Percentiles rank a stretch among this genome's conserved stretches.
Conservation (phyloP, 2,329 filamentous ascomycete species). For the Fusarium transvaalense region DNA sequence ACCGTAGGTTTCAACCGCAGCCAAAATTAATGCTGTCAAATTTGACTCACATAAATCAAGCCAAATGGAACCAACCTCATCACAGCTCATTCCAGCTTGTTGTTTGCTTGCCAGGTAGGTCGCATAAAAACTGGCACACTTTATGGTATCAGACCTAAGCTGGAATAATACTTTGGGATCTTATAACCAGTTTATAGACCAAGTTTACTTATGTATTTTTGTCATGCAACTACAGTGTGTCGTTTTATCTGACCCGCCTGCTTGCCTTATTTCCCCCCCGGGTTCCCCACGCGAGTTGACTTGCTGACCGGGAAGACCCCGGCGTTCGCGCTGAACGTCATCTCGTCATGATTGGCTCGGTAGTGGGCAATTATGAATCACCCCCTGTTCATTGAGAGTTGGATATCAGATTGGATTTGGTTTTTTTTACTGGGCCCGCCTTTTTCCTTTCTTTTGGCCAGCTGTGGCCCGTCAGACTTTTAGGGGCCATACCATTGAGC, state of each 20-base stretch:
- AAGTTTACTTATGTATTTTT: no score
- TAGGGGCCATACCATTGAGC: slow-evolving; percentile 39
- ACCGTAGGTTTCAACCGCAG: background rate
- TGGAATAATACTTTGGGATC: no score
- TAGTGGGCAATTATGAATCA: slow-evolving; percentile 42
- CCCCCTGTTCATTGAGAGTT: slow-evolving; percentile 51
- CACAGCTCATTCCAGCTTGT: background rate
- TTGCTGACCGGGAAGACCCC: slow-evolving; percentile 43
- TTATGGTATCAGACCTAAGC: no score
- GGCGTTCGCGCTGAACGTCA: slow-evolving; percentile 52
- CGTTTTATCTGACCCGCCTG: no score
- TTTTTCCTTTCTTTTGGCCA: slow-evolving; percentile 15
- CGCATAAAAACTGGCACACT: no score
- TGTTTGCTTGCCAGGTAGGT: slow-evolving; percentile 17
- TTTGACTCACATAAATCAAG: background rate
- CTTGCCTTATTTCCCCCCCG: slow-evolving; percentile 20
- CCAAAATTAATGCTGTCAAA: background rate
- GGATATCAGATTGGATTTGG: slow-evolving; percentile 54
- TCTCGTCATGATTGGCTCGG: slow-evolving; percentile 52
- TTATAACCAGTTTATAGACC: no score
- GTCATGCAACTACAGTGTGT: no score
- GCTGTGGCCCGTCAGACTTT: slow-evolving; percentile 38
- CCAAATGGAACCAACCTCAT: slow-evolving; percentile 13
- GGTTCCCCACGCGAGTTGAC: slow-evolving; percentile 46
- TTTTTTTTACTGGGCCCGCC: slow-evolving; percentile 42